Base-by-base conservation (phyloP, 176 grass and related monocot genomes). In the Avena eriantha region DNA sequence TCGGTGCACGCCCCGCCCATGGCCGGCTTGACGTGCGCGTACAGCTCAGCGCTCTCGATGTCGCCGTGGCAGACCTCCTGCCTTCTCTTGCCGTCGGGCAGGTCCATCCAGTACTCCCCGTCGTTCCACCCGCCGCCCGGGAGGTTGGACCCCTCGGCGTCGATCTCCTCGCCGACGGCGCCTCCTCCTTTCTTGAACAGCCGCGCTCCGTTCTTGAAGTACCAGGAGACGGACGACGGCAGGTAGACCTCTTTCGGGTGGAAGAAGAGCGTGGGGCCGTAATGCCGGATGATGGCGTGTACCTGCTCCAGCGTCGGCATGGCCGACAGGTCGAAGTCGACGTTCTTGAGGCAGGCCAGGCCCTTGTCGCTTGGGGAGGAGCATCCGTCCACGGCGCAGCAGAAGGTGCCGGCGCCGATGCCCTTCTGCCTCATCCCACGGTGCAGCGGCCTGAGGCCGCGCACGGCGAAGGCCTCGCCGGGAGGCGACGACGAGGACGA, bases 161-260 rank as follows among this genome's bases (percentile, higher is more conserved):
- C 69, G 82, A 92, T 72, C 73, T 69, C 83, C 83, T 90, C 83
- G 22, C 93, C 84, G 19, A 29, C 85, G 47, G 46, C 18, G 53
- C 17, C 83, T 0, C 82, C 77, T 0, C 76, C 91, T 61, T 74
- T 90, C 90, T 8, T 87, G 85, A 86, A 91, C 69, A 96, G 48
- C 76, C 51, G 7, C 56, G 93, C 96, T 0, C 96, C 96, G 84
- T 90, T 95, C 80, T 98, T 75, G 49, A 98, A 98, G 81, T 87
- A 98, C 96, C 96, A 98, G n/a, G 93, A 69, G 67, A 98, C 90
- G 36, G 96, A 98, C n/a, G 96, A 98, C 65, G 96, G 93, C 81
- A 98, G 91, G 89, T 91, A 98, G 22, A 55, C 45, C 73, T 98
- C 96, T 21, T 90, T 94, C 1, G 96, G 96, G 83, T 98, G 93